A percentile compares a stretch with the other conserved stretches of the same genome.
phyloP scores from a whole-genome alignment of 1,139 yeast genomes.

The Taphrina pruni region DNA sequence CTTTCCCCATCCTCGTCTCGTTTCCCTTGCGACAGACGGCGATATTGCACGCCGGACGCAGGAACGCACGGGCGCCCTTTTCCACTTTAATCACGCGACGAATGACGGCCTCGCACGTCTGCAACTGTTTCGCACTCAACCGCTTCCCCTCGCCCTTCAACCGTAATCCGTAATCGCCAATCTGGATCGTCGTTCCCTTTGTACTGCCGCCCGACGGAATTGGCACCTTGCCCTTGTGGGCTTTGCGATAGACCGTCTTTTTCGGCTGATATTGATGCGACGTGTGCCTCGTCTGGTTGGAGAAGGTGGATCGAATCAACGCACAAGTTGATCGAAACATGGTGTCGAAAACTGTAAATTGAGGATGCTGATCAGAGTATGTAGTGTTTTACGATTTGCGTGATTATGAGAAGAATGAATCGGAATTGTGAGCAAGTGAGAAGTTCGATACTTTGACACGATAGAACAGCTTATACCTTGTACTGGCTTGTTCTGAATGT shows the following conservation, averaged over 20 bases:
- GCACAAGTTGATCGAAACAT: conserved; percentile 29
- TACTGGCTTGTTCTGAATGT: neutral
- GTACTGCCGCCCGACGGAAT: conserved; percentile 94
- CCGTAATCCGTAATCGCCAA: conserved; percentile 86
- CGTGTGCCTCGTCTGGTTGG: conserved; percentile 28
- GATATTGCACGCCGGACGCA: conserved; percentile 80
- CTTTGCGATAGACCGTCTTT: conserved; percentile 72
- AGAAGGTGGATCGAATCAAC: conserved; percentile 32
- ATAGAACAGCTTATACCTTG: too few relatives aligned
- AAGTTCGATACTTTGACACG: too few relatives aligned
- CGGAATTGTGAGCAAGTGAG: too few relatives aligned
- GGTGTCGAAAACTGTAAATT: neutral
- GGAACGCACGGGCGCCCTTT: conserved; percentile 67
- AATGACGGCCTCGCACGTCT: conserved; percentile 87
- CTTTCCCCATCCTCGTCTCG: conserved; percentile 99
- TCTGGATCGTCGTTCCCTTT: conserved; percentile 79
- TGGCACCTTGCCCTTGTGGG: conserved; percentile 92
- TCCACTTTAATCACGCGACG: conserved; percentile 68
- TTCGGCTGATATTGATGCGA: conserved; percentile 59
- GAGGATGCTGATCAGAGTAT: too few relatives aligned
- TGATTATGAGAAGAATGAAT: too few relatives aligned
- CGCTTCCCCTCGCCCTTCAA: conserved; percentile 85
- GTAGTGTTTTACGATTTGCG: too few relatives aligned
- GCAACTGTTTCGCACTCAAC: conserved; percentile 84
- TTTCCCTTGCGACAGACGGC: conserved; percentile 97